Evolutionary conservation across 2,329 filamentous ascomycete genomes (phyloP), one percentile per base, ranked within the genome.

Genomic region (Verruconis gallopava): DNA sequence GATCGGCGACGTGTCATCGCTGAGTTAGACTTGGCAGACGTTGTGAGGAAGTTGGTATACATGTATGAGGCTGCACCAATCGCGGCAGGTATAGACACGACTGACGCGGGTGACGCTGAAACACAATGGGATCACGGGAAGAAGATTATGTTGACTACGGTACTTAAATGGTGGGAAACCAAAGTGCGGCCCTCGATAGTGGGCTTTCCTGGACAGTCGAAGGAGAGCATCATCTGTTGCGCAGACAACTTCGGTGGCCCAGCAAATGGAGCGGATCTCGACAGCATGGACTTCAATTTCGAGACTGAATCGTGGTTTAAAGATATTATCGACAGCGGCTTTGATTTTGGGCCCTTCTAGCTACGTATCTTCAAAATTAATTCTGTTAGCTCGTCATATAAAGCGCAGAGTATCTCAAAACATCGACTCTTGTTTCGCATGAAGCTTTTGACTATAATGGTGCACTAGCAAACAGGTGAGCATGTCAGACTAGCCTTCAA

Each of bases 1-100:
- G 63, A 68, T 43, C 60, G 57, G 17, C 20, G 35, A 17, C 37
- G 30, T 17, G 42, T 44, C 9, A 34, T 20, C 13, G 25, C 30
- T 22, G 40, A 45, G 21, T 2, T 45, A 14, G 20, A 43, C 18
- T 37, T 42, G 9, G 30, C 38, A 5, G 21, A 43, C 3, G 18
- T 25, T 3, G 36, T 45, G 21, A 18, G 32, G 20, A 4, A 21
- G 3, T 25, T 21, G 28, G 14, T 43, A 14, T 18, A 36, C n/a
- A 17, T 21, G 3, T 25, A 17, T 18, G 20, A 45, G 33, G 12
- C 20, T 3, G 38, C 36, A 5, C 32, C 30, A 35, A 21, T n/a
- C 3, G 43, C 25, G 13, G 37, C 37, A 4, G 25, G 37, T 19
- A 18, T 38, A 5, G 36, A 38, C 22, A 19, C 28, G 37, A 44